Base-by-base conservation (phyloP, 768 basidiomycete species). In the Flagelloscypha sp. region DNA sequence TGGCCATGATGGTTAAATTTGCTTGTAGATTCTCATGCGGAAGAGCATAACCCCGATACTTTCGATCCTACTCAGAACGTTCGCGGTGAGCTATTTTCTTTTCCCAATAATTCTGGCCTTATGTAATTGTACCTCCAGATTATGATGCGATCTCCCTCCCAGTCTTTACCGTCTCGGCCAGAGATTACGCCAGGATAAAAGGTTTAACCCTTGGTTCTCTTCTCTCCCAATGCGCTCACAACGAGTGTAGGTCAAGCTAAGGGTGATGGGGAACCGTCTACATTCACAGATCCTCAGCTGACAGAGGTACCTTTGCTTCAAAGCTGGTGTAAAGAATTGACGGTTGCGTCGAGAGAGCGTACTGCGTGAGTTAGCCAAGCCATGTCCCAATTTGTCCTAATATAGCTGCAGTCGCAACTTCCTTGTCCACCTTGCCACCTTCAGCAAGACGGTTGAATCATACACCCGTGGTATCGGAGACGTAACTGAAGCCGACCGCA, bases 61-160 rank as follows among this genome's bases (percentile, higher is more conserved):
- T 78, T 77, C 40, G 63, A 79, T 46, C 74, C 75, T 2, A 59
- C 50, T 13, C 48, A 58, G n/a, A 61, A 68, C 30, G 42, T 72
- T 30, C 65, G 76, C 41, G 62, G 74, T 75, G 48, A 16, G 61
- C 44, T 27, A 21, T 19, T 19, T 23, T 10, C 16, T 13, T 24
- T 28, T 25, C 29, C 13, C 24, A 17, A 7, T 35, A 3, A 19
- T 13, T 16, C n/a, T 32, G 17, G 19, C 31, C 13, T 17, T 8
- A 13, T 17, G 24, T 6, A 31, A 9, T 30, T 22, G n/a, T 17
- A 12, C 36, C 21, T 24, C 15, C 32, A 77, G 77, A 79, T 47
- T 79, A 79, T 43, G 63, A 66, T 19, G 63, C 60, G 1, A 77
- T 79, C 35, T 61, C 78, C 40, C 65, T 80, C 4, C 77, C 77